A percentile compares a stretch with the other conserved stretches of the same genome.
Conservation (phyloP, 192 early-diverging fungal genomes). For the Coemansia sp. region DNA sequence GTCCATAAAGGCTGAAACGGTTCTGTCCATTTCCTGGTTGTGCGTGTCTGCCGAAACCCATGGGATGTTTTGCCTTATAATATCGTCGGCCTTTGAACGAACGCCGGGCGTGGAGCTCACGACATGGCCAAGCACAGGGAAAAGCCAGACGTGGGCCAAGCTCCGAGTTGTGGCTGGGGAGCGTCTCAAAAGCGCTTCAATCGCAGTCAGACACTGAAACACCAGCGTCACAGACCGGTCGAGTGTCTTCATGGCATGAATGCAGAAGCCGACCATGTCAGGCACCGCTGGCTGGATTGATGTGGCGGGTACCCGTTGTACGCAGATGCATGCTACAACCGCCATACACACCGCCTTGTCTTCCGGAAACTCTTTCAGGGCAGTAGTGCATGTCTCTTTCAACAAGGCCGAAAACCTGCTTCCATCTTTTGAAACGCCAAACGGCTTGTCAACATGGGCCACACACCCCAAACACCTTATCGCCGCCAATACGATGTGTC, state of each 20-base stretch:
- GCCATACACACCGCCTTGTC: constrained; percentile 38
- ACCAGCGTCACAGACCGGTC: constrained; percentile 28
- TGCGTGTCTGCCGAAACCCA: constrained; percentile 49
- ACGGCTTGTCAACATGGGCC: constrained; percentile 22
- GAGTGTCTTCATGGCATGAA: constrained; percentile 12
- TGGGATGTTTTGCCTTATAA: constrained; percentile 46
- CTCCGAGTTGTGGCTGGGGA: constrained; percentile 25
- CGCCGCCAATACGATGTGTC: constrained; percentile 21
- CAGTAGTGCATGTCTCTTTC: constrained; percentile 5
- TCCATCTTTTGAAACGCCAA: constrained; percentile 5
- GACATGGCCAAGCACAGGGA: constrained; percentile 38
- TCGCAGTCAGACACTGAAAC: constrained; percentile 39
- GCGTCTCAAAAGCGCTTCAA: constrained; percentile 40
- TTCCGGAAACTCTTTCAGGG: constrained; percentile 3
- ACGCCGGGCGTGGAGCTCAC: constrained; percentile 39
- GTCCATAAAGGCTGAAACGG: constrained; percentile 19
- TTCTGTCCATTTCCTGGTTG: constrained; percentile 23
- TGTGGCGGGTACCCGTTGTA: constrained; percentile 19
- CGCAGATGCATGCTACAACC: constrained; percentile 28
- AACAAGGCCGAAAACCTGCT: constrained; percentile 6
- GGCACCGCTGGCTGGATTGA: constrained; percentile 17
- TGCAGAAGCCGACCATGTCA: constrained; percentile 16
- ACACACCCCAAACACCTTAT: constrained; percentile 33
- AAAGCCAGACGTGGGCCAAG: constrained; percentile 31
- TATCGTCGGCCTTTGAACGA: constrained; percentile 41